Percentiles rank a stretch among this genome's conserved stretches.
phyloP scores from a whole-genome alignment of 371 early-diverging fungal genomes.

The Mortierella sp. region DNA sequence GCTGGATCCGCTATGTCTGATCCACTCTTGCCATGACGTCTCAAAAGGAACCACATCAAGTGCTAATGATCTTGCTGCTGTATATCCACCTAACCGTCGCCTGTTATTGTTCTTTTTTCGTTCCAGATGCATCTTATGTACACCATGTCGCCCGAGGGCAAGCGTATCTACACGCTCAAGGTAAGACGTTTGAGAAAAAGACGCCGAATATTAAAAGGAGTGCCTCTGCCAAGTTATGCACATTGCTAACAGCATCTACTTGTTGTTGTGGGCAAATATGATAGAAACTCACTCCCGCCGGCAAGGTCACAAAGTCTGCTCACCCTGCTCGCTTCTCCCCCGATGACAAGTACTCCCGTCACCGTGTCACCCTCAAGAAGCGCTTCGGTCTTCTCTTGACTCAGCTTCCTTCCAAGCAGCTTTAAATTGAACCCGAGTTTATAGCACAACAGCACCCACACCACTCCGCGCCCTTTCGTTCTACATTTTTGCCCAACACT shows the following conservation, averaged over 20 bases:
- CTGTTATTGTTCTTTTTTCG: background rate
- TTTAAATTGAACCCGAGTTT: conserved; percentile 8
- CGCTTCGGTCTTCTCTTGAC: conserved; percentile 91
- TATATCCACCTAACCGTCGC: background rate
- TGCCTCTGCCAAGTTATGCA: no score
- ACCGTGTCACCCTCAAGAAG: conserved; percentile 97
- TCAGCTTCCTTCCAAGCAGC: conserved; percentile 68
- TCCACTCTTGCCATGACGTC: no score
- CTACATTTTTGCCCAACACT: background rate
- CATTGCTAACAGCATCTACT: background rate
- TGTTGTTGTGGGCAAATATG: no score
- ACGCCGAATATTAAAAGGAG: no score
- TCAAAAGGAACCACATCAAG: no score
- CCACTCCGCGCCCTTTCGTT: conserved; percentile 2
- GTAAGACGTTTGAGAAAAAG: conserved; percentile 63
- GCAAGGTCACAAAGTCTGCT: conserved; percentile 91
- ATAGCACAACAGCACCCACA: no score
- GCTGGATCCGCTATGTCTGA: no score
- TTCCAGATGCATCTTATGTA: conserved; percentile 95
- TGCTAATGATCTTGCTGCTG: no score
- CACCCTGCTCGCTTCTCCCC: conserved; percentile 99
- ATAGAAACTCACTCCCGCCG: conserved; percentile 88
- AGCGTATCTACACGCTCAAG: conserved; percentile 98
- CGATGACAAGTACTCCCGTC: conserved; percentile 98
- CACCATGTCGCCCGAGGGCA: conserved; percentile 81